Conservation (phyloP, 257 asterid genomes). For the Nicotiana noctiflora region DNA sequence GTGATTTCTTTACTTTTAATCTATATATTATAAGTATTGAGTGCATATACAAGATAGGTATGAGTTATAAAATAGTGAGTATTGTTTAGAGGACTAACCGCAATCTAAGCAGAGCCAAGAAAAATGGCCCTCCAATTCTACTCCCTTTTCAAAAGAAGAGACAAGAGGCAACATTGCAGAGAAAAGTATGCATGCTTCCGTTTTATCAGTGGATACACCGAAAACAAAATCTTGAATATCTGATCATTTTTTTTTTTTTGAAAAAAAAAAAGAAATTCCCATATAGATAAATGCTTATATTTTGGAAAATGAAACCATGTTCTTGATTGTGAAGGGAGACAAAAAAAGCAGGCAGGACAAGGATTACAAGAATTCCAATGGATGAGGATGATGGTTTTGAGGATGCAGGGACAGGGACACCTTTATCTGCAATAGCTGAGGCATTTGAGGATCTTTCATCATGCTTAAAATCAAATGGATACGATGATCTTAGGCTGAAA, state of each 20-base stretch:
- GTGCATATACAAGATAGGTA: no score
- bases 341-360: background rate
- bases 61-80: background rate
- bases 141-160: conserved; percentile 33
- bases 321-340: conserved; percentile 36
- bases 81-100: conserved; percentile 23
- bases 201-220: background rate
- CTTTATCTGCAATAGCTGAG: conserved; percentile 71
- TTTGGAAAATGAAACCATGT: conserved; percentile 14
- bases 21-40: no score
- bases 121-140: conserved; percentile 51
- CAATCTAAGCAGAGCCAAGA: conserved; percentile 21
- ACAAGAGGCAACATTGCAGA: conserved; percentile 15
- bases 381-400: conserved; percentile 43
- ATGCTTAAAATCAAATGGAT: conserved; percentile 37
- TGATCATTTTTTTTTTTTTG: background rate
- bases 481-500: conserved; percentile 60
- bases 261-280: background rate
- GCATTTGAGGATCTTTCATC: conserved; percentile 82
- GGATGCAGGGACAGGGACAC: conserved; percentile 41
- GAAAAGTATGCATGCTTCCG: conserved; percentile 28
- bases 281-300: background rate
- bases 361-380: conserved; percentile 18
- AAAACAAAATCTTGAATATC: background rate
- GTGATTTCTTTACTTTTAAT: no score